A percentile compares a stretch with the other conserved stretches of the same genome.
phyloP scores from a whole-genome alignment of 129 eudicot species.

The Ambrosia trifida region DNA sequence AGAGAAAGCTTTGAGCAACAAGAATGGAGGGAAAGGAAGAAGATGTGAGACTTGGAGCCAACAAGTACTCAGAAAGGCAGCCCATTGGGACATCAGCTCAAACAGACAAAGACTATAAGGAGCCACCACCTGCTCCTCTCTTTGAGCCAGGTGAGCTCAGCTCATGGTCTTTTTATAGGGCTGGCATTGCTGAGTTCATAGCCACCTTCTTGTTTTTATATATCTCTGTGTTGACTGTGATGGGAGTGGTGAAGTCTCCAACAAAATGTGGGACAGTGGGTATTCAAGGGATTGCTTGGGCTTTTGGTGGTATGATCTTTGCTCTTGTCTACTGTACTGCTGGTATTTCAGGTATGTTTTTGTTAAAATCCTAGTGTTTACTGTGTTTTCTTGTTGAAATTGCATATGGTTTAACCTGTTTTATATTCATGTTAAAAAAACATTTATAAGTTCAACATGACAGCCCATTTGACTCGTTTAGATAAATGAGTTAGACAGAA shows the following conservation, averaged over 20 bases:
- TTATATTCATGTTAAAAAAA: too few relatives aligned
- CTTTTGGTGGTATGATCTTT: constrained; percentile 97
- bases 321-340: constrained; percentile 95
- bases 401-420: too few relatives aligned
- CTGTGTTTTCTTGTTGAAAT: neutral
- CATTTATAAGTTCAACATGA: too few relatives aligned
- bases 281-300: constrained; percentile 97
- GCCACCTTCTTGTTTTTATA: constrained; percentile 88
- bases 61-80: constrained; percentile 74
- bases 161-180: constrained; percentile 94
- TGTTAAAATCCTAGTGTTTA: constrained; percentile 4
- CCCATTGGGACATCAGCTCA: constrained; percentile 86
- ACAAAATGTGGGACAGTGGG: constrained; percentile 84
- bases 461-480: too few relatives aligned
- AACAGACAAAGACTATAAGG: constrained; percentile 79
- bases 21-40: constrained; percentile 86
- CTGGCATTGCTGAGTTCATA: constrained; percentile 88
- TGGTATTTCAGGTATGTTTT: constrained; percentile 68
- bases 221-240: constrained; percentile 71
- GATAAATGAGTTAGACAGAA: too few relatives aligned
- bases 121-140: constrained; percentile 87
- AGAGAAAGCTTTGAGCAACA: constrained; percentile 9
- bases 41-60: constrained; percentile 87
- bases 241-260: constrained; percentile 60
- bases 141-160: constrained; percentile 83